phyloP scores from a whole-genome alignment of 2,329 filamentous ascomycete genomes.

The Calonectria naviculata region DNA sequence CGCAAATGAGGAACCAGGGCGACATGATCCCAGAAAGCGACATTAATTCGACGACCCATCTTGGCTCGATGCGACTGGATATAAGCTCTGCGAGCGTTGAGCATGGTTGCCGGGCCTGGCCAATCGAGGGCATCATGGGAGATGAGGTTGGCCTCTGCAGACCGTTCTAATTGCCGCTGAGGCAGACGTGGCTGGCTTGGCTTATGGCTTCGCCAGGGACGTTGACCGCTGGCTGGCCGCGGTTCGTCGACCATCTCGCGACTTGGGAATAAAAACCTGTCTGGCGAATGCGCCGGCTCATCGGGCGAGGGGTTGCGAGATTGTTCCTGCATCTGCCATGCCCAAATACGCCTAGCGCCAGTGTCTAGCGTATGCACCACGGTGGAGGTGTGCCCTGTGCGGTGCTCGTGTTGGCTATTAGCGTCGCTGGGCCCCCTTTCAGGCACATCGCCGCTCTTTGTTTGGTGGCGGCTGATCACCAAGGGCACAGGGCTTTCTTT shows the following conservation, averaged over 20 bases:
- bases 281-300: constrained; percentile 35
- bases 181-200: not conserved
- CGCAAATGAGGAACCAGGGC: constrained; percentile 31
- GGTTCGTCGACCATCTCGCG: not conserved
- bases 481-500: not conserved
- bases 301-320: constrained; percentile 41
- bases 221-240: constrained; percentile 2
- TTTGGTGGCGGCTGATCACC: not conserved
- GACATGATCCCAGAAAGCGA: constrained; percentile 33
- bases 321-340: constrained; percentile 47
- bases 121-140: constrained; percentile 13
- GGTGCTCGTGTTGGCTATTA: constrained; percentile 29
- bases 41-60: constrained; percentile 32
- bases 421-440: constrained; percentile 11
- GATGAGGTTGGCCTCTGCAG: constrained; percentile 33
- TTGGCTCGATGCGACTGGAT: constrained; percentile 29
- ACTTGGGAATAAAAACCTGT: constrained; percentile 9
- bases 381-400: constrained; percentile 20
- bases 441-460: constrained; percentile 1
- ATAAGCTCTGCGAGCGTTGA: constrained; percentile 13
- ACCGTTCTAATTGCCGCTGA: not conserved
- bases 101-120: constrained; percentile 8
- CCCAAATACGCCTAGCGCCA: constrained; percentile 37
- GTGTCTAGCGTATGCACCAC: constrained; percentile 30
- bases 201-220: not conserved